Evolutionary conservation across 331 rosid genomes (phyloP), one percentile per base, ranked within the genome.

Genomic region (Malus hybrid): DNA sequence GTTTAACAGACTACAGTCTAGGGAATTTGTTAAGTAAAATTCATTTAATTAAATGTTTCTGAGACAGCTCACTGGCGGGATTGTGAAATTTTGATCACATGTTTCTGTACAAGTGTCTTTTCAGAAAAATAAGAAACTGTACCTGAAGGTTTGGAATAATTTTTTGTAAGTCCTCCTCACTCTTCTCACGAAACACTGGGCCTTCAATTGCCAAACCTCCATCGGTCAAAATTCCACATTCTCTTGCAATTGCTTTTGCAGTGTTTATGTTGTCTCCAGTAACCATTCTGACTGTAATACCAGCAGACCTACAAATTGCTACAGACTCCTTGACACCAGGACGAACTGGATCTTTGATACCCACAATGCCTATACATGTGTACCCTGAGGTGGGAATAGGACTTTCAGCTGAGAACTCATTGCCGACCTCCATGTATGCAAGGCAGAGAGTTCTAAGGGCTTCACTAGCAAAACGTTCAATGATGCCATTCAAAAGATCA

Each of bases 341-440:
- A 60, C 97, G 97, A 75, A 95, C 97, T 10, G 99, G 99, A 85
- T 94, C 99, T 82, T 94, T 94, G 80, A 94, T 94, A 50, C 99
- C 97, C 82, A 94, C 96, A 77, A 94, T 90, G 84, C 93, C 97
- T 77, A 95, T 86, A 76, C 97, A 92, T 48, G 97, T 92, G 86
- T 85, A 95, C 31, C 99, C 97, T 15, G 46, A 60, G 13, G 29
- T 29, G 24, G 97, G 97, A 60, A 90, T 80, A 77, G 88, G 80
- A 78, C 70, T 88, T 62, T 74, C 88, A 81, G 86, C 83, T 33
- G 79, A 79, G 80, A 75, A 86, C 59, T 84, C 89, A 69, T 82
- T 84, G 61, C 63, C 86, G 62, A 85, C 76, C 55, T 95, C 97
- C 89, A 90, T 70, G 82, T 89, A 92, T 64, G 92, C 97, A 65